Conservation (phyloP, 768 basidiomycete species). For the Jaapia argillacea region DNA sequence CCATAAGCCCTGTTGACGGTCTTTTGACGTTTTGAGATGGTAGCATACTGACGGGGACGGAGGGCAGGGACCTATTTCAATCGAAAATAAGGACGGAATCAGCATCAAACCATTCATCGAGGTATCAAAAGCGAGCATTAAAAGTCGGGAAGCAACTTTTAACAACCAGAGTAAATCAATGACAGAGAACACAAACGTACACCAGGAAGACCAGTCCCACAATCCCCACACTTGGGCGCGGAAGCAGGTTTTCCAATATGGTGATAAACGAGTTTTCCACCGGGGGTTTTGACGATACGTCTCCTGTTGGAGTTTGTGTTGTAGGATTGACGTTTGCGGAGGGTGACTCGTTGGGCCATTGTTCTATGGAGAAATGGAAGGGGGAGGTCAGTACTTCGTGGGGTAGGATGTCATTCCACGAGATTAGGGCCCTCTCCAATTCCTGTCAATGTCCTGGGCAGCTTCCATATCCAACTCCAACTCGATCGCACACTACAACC, state of each 20-base stretch:
- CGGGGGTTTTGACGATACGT: conserved; percentile 95
- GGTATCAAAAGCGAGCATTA: no score
- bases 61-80: conserved; percentile 76
- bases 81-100: conserved; percentile 1
- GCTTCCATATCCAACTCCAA: no score
- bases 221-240: conserved; percentile 97
- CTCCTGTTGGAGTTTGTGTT: conserved; percentile 96
- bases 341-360: conserved; percentile 99
- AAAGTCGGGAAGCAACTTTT: no score
- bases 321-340: conserved; percentile 97
- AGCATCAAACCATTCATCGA: no score
- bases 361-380: no score
- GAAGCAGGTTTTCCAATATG: conserved; percentile 92
- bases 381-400: no score
- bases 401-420: no score
- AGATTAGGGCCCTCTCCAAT: no score
- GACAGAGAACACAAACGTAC: conserved; percentile 65
- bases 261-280: conserved; percentile 97
- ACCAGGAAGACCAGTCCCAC: conserved; percentile 87
- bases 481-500: no score
- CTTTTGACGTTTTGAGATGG: conserved; percentile 95
- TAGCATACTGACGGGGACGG: conserved; percentile 92
- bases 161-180: no score
- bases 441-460: no score
- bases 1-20: conserved; percentile 94